Percentiles rank a stretch among this genome's conserved stretches.
phyloP scores from a whole-genome alignment of 257 asterid species.

The Coffea canephora region DNA sequence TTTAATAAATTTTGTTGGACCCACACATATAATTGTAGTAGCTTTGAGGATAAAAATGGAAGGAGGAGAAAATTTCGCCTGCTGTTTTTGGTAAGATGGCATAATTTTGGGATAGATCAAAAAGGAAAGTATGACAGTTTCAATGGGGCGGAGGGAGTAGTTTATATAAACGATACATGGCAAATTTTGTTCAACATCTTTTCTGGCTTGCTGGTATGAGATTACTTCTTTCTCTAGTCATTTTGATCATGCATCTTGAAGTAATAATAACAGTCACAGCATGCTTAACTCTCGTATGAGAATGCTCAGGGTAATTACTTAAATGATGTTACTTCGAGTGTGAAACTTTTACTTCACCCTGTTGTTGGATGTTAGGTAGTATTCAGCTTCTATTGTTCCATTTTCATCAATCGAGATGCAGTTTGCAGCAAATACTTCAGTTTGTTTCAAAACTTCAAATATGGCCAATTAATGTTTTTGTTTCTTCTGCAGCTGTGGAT shows the following conservation, averaged over 20 bases:
- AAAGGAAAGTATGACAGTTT: too few species aligned
- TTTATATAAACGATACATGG: not conserved
- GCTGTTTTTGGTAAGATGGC: too few species aligned
- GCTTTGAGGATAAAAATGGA: too few species aligned
- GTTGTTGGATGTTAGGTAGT: not conserved
- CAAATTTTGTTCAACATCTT: not conserved
- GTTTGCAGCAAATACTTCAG: not conserved
- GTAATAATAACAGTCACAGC: not conserved
- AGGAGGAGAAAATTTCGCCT: too few species aligned
- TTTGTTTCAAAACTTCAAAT: not conserved
- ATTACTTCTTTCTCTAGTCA: not conserved
- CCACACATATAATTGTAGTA: too few species aligned
- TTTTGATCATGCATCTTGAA: not conserved
- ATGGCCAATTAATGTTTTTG: not conserved
- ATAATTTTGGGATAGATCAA: too few species aligned
- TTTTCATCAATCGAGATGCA: not conserved
- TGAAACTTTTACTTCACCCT: not conserved
- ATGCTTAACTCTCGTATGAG: not conserved
- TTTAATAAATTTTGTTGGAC: too few species aligned
- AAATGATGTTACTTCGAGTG: not conserved
- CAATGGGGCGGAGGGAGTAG: too few species aligned
- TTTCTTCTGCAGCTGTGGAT: conserved; percentile 74
- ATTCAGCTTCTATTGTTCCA: not conserved
- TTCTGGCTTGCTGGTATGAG: not conserved
- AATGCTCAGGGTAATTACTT: not conserved